Percentiles rank a stretch among this genome's conserved stretches.
phyloP scores from a whole-genome alignment of 257 asterid species.

The Lithospermum erythrorhizon region DNA sequence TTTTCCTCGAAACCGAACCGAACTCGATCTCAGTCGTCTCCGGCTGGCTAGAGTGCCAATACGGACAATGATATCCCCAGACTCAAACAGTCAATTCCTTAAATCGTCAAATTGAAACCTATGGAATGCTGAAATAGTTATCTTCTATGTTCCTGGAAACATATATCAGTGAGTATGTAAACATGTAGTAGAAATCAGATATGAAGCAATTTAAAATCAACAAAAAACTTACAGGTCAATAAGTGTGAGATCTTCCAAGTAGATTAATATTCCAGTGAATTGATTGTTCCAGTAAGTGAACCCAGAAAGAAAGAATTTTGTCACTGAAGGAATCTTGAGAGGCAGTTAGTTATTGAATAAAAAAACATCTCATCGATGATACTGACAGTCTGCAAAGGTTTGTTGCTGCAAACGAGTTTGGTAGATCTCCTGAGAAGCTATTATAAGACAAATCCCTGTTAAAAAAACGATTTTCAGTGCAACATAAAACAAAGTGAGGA shows the following conservation, averaged over 20 bases:
- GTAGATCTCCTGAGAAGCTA: constrained; percentile 77
- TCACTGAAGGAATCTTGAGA: neutral
- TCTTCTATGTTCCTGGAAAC: constrained; percentile 77
- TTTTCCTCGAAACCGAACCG: no score
- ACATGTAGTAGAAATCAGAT: neutral
- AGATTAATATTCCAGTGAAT: constrained; percentile 74
- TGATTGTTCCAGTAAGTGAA: constrained; percentile 57
- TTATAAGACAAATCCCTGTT: constrained; percentile 84
- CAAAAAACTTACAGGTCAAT: constrained; percentile 48
- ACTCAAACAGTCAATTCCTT: no score
- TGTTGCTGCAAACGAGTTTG: constrained; percentile 56
- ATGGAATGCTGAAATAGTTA: constrained; percentile 82
- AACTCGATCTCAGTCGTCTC: no score
- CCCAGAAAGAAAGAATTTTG: constrained; percentile 17
- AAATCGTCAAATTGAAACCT: no score
- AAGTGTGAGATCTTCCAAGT: constrained; percentile 68
- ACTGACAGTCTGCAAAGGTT: no score
- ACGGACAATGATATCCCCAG: no score
- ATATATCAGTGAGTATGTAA: constrained; percentile 12
- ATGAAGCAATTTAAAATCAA: neutral
- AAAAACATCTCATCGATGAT: no score
- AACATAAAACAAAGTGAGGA: no score
- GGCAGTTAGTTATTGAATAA: no score
- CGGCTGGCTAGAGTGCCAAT: no score
- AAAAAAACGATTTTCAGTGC: constrained; percentile 4